Percentiles rank a stretch among this genome's conserved stretches.
Evolutionary conservation across 2,329 filamentous ascomycete species (phyloP).

Genomic region (Cadophora malorum): DNA sequence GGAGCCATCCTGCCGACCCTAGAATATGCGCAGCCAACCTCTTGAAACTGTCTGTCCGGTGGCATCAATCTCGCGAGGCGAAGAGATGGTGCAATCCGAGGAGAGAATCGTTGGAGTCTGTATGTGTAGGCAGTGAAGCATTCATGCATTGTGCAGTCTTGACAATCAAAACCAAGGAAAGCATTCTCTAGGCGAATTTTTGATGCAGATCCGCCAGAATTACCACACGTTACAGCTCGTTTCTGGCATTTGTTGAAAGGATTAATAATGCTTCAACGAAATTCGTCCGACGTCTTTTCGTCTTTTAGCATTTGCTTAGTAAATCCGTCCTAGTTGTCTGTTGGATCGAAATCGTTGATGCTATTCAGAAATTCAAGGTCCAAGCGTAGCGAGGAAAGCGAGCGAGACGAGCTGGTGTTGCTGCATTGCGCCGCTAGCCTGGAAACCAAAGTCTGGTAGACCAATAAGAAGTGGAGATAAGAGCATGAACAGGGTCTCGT

Average conservation of each 20-base stretch:
- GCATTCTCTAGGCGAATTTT: neutral
- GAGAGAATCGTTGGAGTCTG: neutral
- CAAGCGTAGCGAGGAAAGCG: constrained; percentile 6
- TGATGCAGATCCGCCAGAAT: neutral
- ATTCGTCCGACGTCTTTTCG: neutral
- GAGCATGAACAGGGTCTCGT: neutral
- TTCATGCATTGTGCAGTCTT: neutral
- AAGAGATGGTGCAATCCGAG: neutral
- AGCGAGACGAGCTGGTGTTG: neutral
- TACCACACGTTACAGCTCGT: neutral
- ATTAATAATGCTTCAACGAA: neutral
- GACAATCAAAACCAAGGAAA: neutral
- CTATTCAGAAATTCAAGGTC: neutral
- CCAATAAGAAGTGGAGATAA: neutral
- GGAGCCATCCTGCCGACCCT: too few species aligned
- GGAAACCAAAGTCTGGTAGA: neutral
- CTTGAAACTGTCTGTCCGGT: neutral
- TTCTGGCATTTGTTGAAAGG: neutral
- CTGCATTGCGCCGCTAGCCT: neutral
- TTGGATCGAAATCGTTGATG: neutral
- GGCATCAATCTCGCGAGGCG: neutral
- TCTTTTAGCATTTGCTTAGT: neutral
- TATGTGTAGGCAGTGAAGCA: neutral
- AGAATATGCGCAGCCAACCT: too few species aligned
- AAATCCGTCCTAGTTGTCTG: neutral